Evolutionary conservation across 2,329 filamentous ascomycete genomes (phyloP).

Genomic region (Pseudogymnoascus sp.): DNA sequence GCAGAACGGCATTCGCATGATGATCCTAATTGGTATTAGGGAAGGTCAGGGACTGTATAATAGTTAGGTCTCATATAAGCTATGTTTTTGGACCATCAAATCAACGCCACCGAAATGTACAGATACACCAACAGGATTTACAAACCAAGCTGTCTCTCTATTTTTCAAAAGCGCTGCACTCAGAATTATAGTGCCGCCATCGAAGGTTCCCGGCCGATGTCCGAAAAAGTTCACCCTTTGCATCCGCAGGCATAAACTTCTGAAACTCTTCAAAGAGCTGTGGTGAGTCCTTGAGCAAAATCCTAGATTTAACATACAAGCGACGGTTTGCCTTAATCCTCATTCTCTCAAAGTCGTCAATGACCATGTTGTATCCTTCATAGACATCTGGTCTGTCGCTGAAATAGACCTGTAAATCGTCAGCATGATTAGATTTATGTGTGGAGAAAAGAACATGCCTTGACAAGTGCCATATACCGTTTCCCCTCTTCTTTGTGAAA

Average conservation of each 20-base stretch:
- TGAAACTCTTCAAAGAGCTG: not conserved
- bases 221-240: not conserved
- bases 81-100: not conserved
- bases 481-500: not conserved
- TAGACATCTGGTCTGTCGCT: not conserved
- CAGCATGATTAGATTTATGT: not conserved
- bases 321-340: not conserved
- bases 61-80: not conserved
- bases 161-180: not conserved
- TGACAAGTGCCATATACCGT: not conserved
- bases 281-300: not conserved
- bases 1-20: constrained; percentile 47
- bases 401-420: not conserved
- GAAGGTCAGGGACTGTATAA: not conserved
- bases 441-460: not conserved
- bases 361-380: not conserved
- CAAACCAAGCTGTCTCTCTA: not conserved
- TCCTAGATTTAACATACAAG: not conserved
- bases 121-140: not conserved
- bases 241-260: not conserved
- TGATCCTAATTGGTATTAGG: constrained; percentile 52
- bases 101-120: not conserved
- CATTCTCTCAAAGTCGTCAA: not conserved
- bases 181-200: not conserved
- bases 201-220: not conserved